These are phyloP conservation scores for Chernovozyma sophiae-reginae DNA, from an alignment of 1,139 yeast species.

Conservation along the genomic window DNA sequence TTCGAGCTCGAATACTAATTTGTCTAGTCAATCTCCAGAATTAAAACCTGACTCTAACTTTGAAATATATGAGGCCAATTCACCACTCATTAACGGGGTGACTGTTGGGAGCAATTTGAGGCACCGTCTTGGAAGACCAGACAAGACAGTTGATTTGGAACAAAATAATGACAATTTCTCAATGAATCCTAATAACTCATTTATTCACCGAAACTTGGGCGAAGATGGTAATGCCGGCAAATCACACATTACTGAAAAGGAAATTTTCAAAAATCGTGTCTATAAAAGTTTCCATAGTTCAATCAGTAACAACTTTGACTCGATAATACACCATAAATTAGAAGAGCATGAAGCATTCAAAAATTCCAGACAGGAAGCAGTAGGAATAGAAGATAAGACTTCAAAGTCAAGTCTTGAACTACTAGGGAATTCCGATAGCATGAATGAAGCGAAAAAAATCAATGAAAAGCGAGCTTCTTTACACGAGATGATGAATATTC, in stretches of 20 bases:
- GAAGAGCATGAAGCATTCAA: conserved; percentile 2
- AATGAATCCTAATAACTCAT: conserved; percentile 12
- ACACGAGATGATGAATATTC: conserved; percentile 5
- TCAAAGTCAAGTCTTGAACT: too few species aligned
- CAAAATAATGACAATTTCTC: background rate
- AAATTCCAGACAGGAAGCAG: background rate
- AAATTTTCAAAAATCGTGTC: conserved; percentile 8
- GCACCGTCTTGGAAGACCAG: conserved; percentile 14
- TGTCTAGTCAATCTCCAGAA: conserved; percentile 1
- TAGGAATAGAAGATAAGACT: background rate
- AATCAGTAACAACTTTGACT: conserved; percentile 25
- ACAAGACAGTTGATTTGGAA: background rate
- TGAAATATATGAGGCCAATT: conserved; percentile 26
- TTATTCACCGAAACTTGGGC: conserved; percentile 15
- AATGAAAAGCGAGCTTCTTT: background rate
- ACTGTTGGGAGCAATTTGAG: conserved; percentile 30
- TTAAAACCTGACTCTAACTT: conserved; percentile 8
- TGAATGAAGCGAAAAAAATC: background rate
- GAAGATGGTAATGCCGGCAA: background rate
- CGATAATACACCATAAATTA: conserved; percentile 9
- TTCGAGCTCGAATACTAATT: conserved; percentile 1
- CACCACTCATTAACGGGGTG: conserved; percentile 37
- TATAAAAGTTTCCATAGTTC: conserved; percentile 30
- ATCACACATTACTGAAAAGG: conserved; percentile 1
- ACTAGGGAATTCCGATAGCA: background rate